Base-by-base conservation (phyloP, 345 rosid species). In the Eucalyptus decipiens region DNA sequence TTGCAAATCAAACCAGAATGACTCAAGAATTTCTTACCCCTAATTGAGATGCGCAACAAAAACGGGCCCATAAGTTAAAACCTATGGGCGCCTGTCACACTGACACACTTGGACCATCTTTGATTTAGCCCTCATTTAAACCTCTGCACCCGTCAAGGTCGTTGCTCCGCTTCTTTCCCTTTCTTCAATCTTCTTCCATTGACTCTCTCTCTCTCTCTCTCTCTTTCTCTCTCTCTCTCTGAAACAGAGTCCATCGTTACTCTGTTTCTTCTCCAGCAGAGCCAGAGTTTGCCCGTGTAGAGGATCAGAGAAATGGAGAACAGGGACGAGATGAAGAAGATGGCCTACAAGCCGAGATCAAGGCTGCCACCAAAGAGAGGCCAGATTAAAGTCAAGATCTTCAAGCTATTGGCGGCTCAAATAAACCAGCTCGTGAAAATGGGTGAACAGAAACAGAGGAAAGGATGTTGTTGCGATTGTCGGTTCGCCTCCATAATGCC, bases 341-440 rank as follows among this genome's bases (percentile, higher is more conserved):
- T 2, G 26, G 43, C 81, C 81, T 6, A 72, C 81, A 89, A 76
- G 60, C 19, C 81, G 54, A 40, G 21, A 87, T 51, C 69, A 17
- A 87, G 89, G 28, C 1, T 88, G 3, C 91, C 90, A 6, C 91
- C 91, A 76, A 62, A 52, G 65, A 90, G 91, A n/a, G 91, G 91
- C 56, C 87, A 86, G 80, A 28, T 88, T 54, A 90, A 90, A 65
- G 69, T 24, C 32, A 80, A 3, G 88, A 90, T 90, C 54, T 90
- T 90, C 26, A 34, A 34, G 17, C 16, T 51, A 24, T 15, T 86
- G 87, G 86, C 18, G 40, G 43, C 86, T 50, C 80, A 34, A 58
- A 18, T 90, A 34, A 88, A n/a, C 86, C 24, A 45, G 80, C 76
- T 52, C 21, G 86, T 24, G 8, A 43, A 80, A 69, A 87, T 58